Percentiles rank a stretch among this genome's conserved stretches.
Conservation (phyloP, 257 asterid species). For the Coffea eugenioides region DNA sequence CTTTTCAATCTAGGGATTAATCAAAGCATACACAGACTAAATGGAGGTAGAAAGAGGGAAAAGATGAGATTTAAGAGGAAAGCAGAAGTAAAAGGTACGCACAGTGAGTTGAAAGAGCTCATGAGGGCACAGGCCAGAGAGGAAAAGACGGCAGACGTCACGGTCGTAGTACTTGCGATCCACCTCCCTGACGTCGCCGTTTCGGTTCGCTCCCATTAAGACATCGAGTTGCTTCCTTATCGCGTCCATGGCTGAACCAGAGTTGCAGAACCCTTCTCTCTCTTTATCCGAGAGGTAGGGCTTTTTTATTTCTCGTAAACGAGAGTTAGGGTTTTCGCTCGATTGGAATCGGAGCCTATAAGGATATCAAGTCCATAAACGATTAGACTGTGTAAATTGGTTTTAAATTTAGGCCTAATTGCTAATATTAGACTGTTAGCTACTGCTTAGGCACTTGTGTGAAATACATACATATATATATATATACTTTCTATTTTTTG, state of each 20-base stretch:
- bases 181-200: slow-evolving; percentile 80
- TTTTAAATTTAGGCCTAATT: no score
- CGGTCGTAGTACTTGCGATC: slow-evolving; percentile 89
- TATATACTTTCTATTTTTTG: no score
- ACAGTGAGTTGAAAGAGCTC: slow-evolving; percentile 93
- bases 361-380: no score
- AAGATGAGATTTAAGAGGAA: neutral
- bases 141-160: slow-evolving; percentile 90
- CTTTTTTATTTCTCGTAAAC: neutral
- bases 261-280: neutral
- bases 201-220: slow-evolving; percentile 87
- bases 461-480: no score
- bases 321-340: slow-evolving; percentile 1
- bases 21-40: neutral
- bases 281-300: neutral
- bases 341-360: neutral
- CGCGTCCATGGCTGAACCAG: slow-evolving; percentile 60
- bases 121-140: slow-evolving; percentile 91
- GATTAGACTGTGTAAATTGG: no score
- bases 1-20: neutral
- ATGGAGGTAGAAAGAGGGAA: no score
- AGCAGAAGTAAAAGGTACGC: slow-evolving; percentile 8
- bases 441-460: no score
- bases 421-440: no score
- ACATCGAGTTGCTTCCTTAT: slow-evolving; percentile 90